A percentile compares a stretch with the other conserved stretches of the same genome.
phyloP scores from a whole-genome alignment of 768 basidiomycete species.

The Psilocybe azurescens region DNA sequence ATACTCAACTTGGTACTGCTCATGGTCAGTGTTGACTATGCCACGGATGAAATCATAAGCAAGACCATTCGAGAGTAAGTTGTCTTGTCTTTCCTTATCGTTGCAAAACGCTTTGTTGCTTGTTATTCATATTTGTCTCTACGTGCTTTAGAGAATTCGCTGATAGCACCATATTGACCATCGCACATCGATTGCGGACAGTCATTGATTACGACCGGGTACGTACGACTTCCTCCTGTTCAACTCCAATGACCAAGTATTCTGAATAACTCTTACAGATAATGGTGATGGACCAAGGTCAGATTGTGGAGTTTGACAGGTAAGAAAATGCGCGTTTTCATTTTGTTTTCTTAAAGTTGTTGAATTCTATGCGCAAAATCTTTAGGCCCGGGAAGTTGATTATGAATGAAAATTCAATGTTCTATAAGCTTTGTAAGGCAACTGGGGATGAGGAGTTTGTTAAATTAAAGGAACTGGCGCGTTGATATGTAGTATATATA shows the following conservation, averaged over 20 bases:
- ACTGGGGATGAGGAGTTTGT: no score
- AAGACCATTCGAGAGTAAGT: conserved; percentile 78
- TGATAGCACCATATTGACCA: conserved; percentile 81
- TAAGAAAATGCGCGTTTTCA: no score
- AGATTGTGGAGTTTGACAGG: conserved; percentile 73
- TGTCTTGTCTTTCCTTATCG: not conserved
- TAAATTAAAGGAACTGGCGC: no score
- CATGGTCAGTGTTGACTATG: conserved; percentile 66
- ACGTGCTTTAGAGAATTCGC: conserved; percentile 63
- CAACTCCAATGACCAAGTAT: not conserved
- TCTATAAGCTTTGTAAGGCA: no score
- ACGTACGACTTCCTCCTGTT: conserved; percentile 29
- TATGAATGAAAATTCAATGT: no score
- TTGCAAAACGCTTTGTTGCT: no score
- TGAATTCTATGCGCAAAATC: no score
- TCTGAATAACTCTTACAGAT: conserved; percentile 43
- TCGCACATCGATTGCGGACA: conserved; percentile 79
- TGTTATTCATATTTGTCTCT: not conserved
- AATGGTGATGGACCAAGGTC: conserved; percentile 76
- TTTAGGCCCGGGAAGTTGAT: no score
- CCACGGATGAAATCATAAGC: conserved; percentile 82
- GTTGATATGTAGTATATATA: no score
- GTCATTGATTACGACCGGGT: conserved; percentile 87
- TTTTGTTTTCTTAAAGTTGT: no score
- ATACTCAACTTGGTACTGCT: no score